Percentiles rank a stretch among this genome's conserved stretches.
These are phyloP conservation scores for Botrytis fragariae DNA, from an alignment of 2,329 filamentous ascomycete genomes.

Conservation along the genomic window DNA sequence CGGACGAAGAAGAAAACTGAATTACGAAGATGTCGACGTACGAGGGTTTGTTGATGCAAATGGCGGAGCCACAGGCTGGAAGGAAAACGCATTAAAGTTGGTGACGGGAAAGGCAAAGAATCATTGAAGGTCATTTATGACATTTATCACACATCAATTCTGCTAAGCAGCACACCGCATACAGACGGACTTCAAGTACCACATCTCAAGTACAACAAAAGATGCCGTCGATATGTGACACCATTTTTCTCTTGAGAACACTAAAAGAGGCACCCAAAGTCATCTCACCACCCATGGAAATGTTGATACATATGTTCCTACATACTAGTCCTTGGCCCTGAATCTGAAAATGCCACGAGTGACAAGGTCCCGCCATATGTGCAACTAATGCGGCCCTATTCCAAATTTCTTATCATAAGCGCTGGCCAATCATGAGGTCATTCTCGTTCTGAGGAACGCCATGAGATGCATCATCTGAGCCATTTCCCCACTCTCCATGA, in stretches of 20 bases:
- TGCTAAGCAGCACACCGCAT: not conserved
- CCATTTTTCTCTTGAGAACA: not conserved
- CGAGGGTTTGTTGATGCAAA: constrained; percentile 48
- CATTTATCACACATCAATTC: not conserved
- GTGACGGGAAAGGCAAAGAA: constrained; percentile 46
- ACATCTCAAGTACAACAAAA: not conserved
- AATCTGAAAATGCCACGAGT: not conserved
- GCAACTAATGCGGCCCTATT: not conserved
- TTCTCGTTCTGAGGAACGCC: not conserved
- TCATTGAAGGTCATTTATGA: constrained; percentile 8
- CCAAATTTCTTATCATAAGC: not conserved
- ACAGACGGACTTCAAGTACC: not conserved
- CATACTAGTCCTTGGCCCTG: not conserved
- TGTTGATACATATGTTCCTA: no score
- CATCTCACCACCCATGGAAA: not conserved
- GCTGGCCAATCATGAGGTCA: not conserved
- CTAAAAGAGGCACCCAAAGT: not conserved
- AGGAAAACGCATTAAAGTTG: constrained; percentile 60
- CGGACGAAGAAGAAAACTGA: constrained; percentile 51
- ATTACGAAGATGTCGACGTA: constrained; percentile 42
- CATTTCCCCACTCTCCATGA: not conserved
- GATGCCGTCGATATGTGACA: not conserved
- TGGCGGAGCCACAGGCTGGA: constrained; percentile 56
- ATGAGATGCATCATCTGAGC: not conserved
- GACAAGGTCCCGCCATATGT: not conserved